phyloP scores from a whole-genome alignment of 805 yeast species.

The Schizosaccharomyces octosporus region DNA sequence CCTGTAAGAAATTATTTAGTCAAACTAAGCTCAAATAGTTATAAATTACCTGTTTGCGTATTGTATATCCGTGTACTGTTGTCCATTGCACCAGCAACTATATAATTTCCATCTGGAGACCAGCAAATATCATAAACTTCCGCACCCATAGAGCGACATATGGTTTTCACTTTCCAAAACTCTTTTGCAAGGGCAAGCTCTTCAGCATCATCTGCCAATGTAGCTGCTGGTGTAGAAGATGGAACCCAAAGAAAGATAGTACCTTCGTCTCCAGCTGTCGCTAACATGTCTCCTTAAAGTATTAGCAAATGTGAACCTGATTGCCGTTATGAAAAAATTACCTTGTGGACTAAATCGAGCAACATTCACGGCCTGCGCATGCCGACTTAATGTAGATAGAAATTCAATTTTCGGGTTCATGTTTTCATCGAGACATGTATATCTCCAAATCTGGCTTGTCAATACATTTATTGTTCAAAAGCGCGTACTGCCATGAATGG shows the following conservation, averaged over 20 bases:
- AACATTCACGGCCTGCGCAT: slow-evolving; percentile 83
- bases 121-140: slow-evolving; percentile 82
- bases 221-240: slow-evolving; percentile 9
- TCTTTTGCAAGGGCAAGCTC: slow-evolving; percentile 29
- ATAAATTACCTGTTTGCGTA: slow-evolving; percentile 24
- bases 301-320: neutral
- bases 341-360: slow-evolving; percentile 62
- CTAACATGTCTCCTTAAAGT: slow-evolving; percentile 24
- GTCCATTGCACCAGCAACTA: slow-evolving; percentile 85
- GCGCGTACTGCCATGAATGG: too few relatives aligned
- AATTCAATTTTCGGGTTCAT: slow-evolving; percentile 35
- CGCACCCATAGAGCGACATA: slow-evolving; percentile 33
- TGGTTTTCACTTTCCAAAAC: slow-evolving; percentile 42
- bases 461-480: neutral
- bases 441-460: slow-evolving; percentile 1
- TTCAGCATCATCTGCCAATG: slow-evolving; percentile 15
- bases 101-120: slow-evolving; percentile 61
- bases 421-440: slow-evolving; percentile 9
- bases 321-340: neutral
- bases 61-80: slow-evolving; percentile 49
- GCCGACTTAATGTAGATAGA: slow-evolving; percentile 58
- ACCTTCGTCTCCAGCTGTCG: slow-evolving; percentile 92
- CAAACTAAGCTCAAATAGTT: neutral
- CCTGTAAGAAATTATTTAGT: neutral
- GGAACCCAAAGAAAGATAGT: slow-evolving; percentile 57